Conservation (phyloP, 2,329 filamentous ascomycete genomes). For the Anthostomella pinea region DNA sequence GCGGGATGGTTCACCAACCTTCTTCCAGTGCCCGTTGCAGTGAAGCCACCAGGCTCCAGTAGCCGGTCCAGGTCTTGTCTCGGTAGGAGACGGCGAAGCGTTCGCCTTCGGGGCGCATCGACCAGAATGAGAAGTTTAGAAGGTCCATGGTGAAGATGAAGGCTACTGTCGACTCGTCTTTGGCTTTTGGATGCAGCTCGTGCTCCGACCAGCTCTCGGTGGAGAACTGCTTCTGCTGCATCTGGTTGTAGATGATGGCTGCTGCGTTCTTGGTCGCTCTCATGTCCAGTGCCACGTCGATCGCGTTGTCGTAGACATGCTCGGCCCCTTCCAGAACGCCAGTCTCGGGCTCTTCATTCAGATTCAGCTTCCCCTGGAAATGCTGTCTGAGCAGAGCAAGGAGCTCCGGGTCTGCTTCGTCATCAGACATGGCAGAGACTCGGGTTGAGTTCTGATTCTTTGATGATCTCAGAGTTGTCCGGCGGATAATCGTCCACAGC, state of each 20-base stretch:
- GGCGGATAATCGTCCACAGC: too few relatives aligned
- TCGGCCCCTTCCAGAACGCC: conserved; percentile 80
- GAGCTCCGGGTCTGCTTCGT: conserved; percentile 85
- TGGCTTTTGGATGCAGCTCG: conserved; percentile 81
- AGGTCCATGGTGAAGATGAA: conserved; percentile 98
- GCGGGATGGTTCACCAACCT: conserved; percentile 59
- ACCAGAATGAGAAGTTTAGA: conserved; percentile 98
- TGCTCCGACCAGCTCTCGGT: conserved; percentile 84
- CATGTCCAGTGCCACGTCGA: conserved; percentile 89
- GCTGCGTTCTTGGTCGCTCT: conserved; percentile 79
- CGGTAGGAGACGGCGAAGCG: conserved; percentile 81
- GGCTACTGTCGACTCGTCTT: conserved; percentile 75
- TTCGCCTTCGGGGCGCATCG: conserved; percentile 63
- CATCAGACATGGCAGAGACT: conserved; percentile 87
- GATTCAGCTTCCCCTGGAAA: conserved; percentile 56
- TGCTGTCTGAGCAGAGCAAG: conserved; percentile 82
- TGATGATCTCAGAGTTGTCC: too few relatives aligned
- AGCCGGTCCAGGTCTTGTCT: conserved; percentile 83
- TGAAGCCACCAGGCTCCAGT: conserved; percentile 88
- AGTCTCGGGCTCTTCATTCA: conserved; percentile 66
- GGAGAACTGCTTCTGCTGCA: conserved; percentile 81
- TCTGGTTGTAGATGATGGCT: conserved; percentile 71
- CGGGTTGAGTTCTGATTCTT: too few relatives aligned
- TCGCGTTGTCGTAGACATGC: conserved; percentile 85
- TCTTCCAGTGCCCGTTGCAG: conserved; percentile 87